Base-by-base conservation (phyloP, 2,329 filamentous ascomycete species). In the Talaromyces piceae region DNA sequence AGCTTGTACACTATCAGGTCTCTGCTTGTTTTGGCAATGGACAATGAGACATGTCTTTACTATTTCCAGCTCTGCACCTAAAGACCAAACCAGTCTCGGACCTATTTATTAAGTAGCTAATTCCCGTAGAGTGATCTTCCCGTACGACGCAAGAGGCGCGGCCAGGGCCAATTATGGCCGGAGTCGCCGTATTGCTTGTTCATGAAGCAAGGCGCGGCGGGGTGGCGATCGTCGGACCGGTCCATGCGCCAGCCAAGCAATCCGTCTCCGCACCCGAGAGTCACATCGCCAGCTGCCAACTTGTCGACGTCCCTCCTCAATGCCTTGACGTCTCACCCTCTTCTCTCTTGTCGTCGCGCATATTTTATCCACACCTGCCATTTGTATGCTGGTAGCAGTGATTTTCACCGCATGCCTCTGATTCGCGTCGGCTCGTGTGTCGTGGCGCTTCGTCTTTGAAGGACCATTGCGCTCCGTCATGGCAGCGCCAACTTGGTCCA, bases 401-500 rank as follows among this genome's bases (percentile, higher is more conserved):
- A n/a, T n/a, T n/a, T n/a, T n/a, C n/a, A n/a, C n/a, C 20, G 20
- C 39, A 23, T 25, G 23, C 23, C 23, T 25, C 9, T 43, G 20
- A 43, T 43, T 22, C 39, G 12, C 39, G 39, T 16, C 39, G 6
- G 20, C 13, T n/a, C 23, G 13, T 43, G 6, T 25, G 4, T 49
- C 33, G 45, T 30, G 46, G 45, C 28, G 50, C 46, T 50, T 52
- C 46, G 27, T 28, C 9, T 46, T 26, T 41, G 44, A 49, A 50
- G 53, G 11, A 47, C 39, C 45, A 41, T 33, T 30, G 41, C 20
- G n/a, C n/a, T n/a, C 43, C 41, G 43, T 28, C 39, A 48, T 48
- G 45, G 45, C 28, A 27, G 28, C 27, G 7, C 50, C 50, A 41
- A 6, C 41, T 7, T 20, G 28, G 41, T 45, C 39, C 22, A 51